Evolutionary conservation across 2,329 filamentous ascomycete species (phyloP).

Genomic region (Incumbomyces delicatus): DNA sequence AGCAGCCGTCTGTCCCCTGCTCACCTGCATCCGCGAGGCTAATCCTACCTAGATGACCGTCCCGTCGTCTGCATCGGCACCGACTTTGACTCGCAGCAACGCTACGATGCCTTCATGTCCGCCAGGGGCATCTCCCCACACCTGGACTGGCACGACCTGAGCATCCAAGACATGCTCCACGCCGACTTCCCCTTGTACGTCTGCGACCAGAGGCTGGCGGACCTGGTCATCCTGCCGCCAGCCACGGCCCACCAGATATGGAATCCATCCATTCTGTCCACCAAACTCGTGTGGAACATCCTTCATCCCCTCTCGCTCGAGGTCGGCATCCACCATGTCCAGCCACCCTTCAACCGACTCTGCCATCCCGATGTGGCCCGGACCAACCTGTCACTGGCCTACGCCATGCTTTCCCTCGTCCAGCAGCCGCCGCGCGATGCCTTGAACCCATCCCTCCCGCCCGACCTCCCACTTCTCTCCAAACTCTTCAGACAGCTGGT

Average conservation of each 20-base stretch:
- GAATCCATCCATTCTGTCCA: slow-evolving; percentile 27
- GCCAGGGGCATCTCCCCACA: slow-evolving; percentile 26
- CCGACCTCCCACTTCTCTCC: slow-evolving; percentile 23
- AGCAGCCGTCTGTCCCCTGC: slow-evolving; percentile 9
- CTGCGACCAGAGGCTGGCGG: slow-evolving; percentile 26
- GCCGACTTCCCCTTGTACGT: slow-evolving; percentile 29
- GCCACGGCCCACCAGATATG: slow-evolving; percentile 30
- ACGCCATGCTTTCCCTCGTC: slow-evolving; percentile 25
- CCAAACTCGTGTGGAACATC: slow-evolving; percentile 30
- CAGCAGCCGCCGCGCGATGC: slow-evolving; percentile 10
- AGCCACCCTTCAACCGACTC: slow-evolving; percentile 27
- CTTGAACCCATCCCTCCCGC: slow-evolving; percentile 16
- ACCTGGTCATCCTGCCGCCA: slow-evolving; percentile 29
- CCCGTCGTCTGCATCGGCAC: slow-evolving; percentile 28
- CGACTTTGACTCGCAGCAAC: slow-evolving; percentile 25
- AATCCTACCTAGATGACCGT: slow-evolving; percentile 13
- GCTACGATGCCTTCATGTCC: slow-evolving; percentile 28
- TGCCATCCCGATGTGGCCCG: slow-evolving; percentile 28
- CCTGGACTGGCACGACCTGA: slow-evolving; percentile 27
- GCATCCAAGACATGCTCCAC: slow-evolving; percentile 22
- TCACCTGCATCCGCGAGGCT: background rate
- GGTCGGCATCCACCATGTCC: slow-evolving; percentile 27
- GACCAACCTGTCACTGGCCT: slow-evolving; percentile 24
- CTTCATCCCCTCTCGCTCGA: slow-evolving; percentile 27
- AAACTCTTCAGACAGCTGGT: slow-evolving; percentile 25